phyloP scores from a whole-genome alignment of 768 basidiomycete genomes.

The Lepiota brunneoincarnata region DNA sequence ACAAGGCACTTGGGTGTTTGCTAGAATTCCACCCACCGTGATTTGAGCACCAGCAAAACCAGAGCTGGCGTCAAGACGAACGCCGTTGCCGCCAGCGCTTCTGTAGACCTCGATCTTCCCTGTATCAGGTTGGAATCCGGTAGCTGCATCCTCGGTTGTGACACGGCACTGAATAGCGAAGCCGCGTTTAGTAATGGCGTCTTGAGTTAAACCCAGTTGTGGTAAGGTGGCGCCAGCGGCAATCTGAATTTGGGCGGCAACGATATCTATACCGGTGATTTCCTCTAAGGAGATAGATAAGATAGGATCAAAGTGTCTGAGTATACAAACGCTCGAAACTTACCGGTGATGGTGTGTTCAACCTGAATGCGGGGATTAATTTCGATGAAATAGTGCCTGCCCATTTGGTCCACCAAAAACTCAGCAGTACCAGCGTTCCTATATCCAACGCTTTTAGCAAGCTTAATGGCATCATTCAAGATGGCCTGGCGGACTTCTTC shows the following conservation, averaged over 20 bases:
- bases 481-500: slow-evolving; percentile 91
- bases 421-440: slow-evolving; percentile 98
- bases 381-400: slow-evolving; percentile 98
- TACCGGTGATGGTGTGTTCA: slow-evolving; percentile 98
- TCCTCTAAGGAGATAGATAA: slow-evolving; percentile 64
- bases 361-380: slow-evolving; percentile 99
- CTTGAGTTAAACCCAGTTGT: slow-evolving; percentile 93
- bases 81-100: slow-evolving; percentile 97
- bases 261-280: slow-evolving; percentile 98
- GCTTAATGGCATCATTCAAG: slow-evolving; percentile 86
- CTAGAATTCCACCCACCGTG: slow-evolving; percentile 54
- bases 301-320: not conserved
- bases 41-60: slow-evolving; percentile 99
- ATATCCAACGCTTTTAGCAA: slow-evolving; percentile 92
- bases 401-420: slow-evolving; percentile 96
- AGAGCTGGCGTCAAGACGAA: slow-evolving; percentile 93
- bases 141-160: slow-evolving; percentile 95
- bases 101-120: slow-evolving; percentile 99
- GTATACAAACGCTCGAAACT: slow-evolving; percentile 6
- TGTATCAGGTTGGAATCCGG: slow-evolving; percentile 94
- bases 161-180: slow-evolving; percentile 98
- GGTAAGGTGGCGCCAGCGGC: slow-evolving; percentile 97
- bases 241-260: slow-evolving; percentile 99
- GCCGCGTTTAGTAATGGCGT: slow-evolving; percentile 92
- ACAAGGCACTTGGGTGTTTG: not conserved